A percentile compares a stretch with the other conserved stretches of the same genome.
phyloP scores from a whole-genome alignment of 2,329 filamentous ascomycete genomes.

The Thermomyces lanuginosus region DNA sequence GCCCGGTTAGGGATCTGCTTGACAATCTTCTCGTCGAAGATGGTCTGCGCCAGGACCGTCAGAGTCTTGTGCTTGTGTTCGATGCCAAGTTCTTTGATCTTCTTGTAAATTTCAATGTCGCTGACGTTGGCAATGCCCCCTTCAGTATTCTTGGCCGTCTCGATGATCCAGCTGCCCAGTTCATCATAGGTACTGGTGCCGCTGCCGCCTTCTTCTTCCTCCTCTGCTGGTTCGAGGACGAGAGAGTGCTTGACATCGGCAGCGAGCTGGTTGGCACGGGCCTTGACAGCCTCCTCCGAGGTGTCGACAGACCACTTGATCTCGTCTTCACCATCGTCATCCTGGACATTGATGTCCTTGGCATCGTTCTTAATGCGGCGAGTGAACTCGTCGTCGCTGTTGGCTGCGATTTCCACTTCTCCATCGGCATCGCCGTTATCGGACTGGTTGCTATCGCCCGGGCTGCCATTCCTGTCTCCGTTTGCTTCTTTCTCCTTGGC shows the following conservation, averaged over 20 bases:
- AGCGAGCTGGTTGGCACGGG: slow-evolving; percentile 83
- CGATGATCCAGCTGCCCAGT: slow-evolving; percentile 82
- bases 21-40: slow-evolving; percentile 81
- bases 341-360: slow-evolving; percentile 50
- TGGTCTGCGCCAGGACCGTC: slow-evolving; percentile 76
- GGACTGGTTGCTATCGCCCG: slow-evolving; percentile 48
- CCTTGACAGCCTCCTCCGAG: slow-evolving; percentile 86
- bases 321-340: slow-evolving; percentile 59
- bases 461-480: slow-evolving; percentile 43
- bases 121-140: slow-evolving; percentile 63
- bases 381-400: slow-evolving; percentile 82
- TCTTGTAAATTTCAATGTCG: slow-evolving; percentile 84
- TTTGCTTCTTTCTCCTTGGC: slow-evolving; percentile 58
- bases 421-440: slow-evolving; percentile 46
- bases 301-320: slow-evolving; percentile 85
- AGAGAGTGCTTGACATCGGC: slow-evolving; percentile 87
- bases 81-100: slow-evolving; percentile 91
- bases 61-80: slow-evolving; percentile 88
- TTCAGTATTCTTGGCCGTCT: slow-evolving; percentile 50
- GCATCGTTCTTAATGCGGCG: slow-evolving; percentile 54
- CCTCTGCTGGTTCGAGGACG: slow-evolving; percentile 63
- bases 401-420: slow-evolving; percentile 50
- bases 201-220: slow-evolving; percentile 64
- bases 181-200: slow-evolving; percentile 64
- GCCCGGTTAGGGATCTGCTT: slow-evolving; percentile 75